These are phyloP conservation scores for Termitomyces sp. DNA, from an alignment of 768 basidiomycete genomes.

Conservation along the genomic window DNA sequence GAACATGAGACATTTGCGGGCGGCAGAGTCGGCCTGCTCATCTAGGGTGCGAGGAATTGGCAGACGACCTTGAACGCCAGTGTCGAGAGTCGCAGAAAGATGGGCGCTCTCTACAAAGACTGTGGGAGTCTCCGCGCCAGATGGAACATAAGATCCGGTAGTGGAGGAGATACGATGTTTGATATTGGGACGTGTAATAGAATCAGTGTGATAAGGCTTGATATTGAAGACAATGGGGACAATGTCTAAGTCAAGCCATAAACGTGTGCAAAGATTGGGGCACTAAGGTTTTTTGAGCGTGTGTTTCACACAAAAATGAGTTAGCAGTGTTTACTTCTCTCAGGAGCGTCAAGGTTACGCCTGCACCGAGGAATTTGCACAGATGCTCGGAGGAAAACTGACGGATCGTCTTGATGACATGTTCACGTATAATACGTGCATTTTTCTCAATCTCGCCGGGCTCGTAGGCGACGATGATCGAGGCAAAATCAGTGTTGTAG, in stretches of 20 bases:
- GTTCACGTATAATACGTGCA: conserved; percentile 55
- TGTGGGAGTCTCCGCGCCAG: conserved; percentile 73
- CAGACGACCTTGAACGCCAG: conserved; percentile 49
- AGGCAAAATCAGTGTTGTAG: conserved; percentile 76
- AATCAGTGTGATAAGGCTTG: conserved; percentile 79
- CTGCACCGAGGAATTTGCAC: conserved; percentile 84
- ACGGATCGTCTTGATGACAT: conserved; percentile 59
- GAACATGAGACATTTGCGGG: conserved; percentile 80
- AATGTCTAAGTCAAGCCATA: conserved; percentile 81
- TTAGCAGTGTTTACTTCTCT: conserved; percentile 46
- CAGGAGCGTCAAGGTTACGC: conserved; percentile 67
- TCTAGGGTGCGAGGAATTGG: conserved; percentile 75
- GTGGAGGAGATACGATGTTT: conserved; percentile 82
- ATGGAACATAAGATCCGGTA: conserved; percentile 71
- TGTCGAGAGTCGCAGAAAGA: conserved; percentile 34
- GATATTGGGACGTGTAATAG: conserved; percentile 70
- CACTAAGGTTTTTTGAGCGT: conserved; percentile 31
- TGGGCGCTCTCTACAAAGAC: conserved; percentile 59
- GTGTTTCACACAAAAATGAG: conserved; percentile 12
- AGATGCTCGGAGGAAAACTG: conserved; percentile 73
- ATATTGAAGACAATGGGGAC: conserved; percentile 85
- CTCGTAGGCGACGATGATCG: conserved; percentile 48
- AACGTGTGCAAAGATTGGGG: conserved; percentile 79
- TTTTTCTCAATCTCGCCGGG: conserved; percentile 48
- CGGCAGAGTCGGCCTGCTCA: conserved; percentile 84